phyloP scores from a whole-genome alignment of 306 rosid species.

The Sechiopsis laciniata region DNA sequence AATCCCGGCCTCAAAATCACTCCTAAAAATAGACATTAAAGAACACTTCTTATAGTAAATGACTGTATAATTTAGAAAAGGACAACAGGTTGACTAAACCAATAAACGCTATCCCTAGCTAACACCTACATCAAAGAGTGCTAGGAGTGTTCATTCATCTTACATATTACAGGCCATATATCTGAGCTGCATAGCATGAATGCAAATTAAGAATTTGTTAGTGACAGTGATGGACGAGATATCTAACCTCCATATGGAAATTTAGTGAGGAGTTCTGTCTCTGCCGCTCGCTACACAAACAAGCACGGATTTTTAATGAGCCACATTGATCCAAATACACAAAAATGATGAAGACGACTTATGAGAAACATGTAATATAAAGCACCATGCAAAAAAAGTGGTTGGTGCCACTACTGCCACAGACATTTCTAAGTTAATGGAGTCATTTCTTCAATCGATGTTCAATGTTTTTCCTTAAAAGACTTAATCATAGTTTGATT shows the following conservation, averaged over 20 bases:
- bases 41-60: not conserved
- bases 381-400: not conserved
- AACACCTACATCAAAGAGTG: not conserved
- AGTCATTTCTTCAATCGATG: not conserved
- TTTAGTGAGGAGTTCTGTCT: constrained; percentile 64
- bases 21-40: constrained; percentile 50
- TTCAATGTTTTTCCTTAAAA: not conserved
- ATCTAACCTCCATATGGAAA: constrained; percentile 75
- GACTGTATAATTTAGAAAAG: not conserved
- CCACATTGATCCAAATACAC: constrained; percentile 11
- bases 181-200: not conserved
- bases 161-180: not conserved
- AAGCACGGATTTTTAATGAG: constrained; percentile 24
- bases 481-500: not conserved
- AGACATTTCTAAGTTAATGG: not conserved
- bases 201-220: not conserved
- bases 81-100: not conserved
- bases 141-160: not conserved
- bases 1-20: constrained; percentile 90
- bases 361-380: not conserved
- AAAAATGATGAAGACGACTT: not conserved
- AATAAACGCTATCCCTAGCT: not conserved
- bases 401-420: not conserved
- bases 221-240: constrained; percentile 16
- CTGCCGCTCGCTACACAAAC: constrained; percentile 77